phyloP scores from a whole-genome alignment of 2,329 filamentous ascomycete genomes.

The Akanthomyces lecanii region DNA sequence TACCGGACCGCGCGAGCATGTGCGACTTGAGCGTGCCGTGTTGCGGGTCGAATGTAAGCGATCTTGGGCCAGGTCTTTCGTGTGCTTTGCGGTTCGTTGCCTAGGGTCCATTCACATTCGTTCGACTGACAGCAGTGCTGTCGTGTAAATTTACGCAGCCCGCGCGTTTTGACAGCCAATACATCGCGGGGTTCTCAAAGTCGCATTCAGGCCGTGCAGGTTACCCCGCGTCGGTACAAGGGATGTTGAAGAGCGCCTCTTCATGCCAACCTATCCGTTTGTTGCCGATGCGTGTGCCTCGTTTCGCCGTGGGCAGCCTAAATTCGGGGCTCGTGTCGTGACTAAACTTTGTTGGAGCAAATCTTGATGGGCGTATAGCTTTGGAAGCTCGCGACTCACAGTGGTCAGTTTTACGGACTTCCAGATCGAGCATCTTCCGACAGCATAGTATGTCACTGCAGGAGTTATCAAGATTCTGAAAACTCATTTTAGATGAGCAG shows the following conservation, averaged over 20 bases:
- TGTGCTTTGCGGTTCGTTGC: background rate
- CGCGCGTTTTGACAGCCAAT: background rate
- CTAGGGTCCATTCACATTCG: too few species aligned
- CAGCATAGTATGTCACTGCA: background rate
- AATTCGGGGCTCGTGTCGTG: background rate
- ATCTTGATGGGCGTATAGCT: background rate
- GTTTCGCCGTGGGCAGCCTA: background rate
- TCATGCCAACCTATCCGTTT: background rate
- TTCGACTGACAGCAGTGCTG: background rate
- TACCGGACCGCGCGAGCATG: conserved; percentile 2
- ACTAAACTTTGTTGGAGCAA: background rate
- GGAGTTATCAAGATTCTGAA: too few species aligned
- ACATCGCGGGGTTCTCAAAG: background rate
- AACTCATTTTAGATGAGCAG: background rate
- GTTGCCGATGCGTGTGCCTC: background rate
- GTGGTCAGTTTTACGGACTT: background rate
- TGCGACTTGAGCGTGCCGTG: background rate
- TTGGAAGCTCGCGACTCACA: background rate
- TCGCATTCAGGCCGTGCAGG: background rate
- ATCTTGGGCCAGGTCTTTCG: background rate
- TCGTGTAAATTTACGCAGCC: background rate
- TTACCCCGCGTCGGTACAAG: background rate
- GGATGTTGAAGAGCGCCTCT: background rate
- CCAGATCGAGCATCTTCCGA: background rate
- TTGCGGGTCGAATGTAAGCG: background rate